Evolutionary conservation across 306 rosid genomes (phyloP).

Genomic region (Trifolium pratense): DNA sequence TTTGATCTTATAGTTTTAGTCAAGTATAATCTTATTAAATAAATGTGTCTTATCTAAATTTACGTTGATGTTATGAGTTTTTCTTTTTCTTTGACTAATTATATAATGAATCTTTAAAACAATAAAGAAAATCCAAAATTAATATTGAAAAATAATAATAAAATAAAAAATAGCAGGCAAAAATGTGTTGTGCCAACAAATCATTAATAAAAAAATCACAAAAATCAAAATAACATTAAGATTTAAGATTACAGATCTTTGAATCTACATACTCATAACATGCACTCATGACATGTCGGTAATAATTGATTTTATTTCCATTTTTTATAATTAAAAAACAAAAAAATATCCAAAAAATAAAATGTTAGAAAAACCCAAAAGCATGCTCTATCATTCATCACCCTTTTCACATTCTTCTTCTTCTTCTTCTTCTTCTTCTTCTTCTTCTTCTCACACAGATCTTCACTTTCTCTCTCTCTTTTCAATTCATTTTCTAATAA

Average conservation of each 20-base stretch:
- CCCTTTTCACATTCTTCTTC: constrained; percentile 42
- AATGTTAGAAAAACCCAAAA: constrained; percentile 47
- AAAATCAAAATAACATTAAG: constrained; percentile 50
- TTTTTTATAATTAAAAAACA: constrained; percentile 10
- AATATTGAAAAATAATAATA: not conserved
- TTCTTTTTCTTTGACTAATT: too few relatives aligned
- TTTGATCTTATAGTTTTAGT: too few relatives aligned
- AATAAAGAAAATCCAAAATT: not conserved
- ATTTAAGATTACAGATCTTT: constrained; percentile 51
- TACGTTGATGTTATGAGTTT: too few relatives aligned
- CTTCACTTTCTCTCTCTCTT: constrained; percentile 40
- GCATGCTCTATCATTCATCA: constrained; percentile 46
- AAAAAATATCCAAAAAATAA: constrained; percentile 31
- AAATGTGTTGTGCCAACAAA: constrained; percentile 43
- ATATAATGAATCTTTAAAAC: not conserved
- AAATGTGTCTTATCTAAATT: too few relatives aligned
- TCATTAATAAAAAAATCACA: constrained; percentile 33
- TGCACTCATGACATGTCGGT: constrained; percentile 71
- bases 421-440: constrained; percentile 39
- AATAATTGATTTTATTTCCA: constrained; percentile 54
- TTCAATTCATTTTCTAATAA: constrained; percentile 8
- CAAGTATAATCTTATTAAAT: too few relatives aligned
- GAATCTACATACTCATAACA: constrained; percentile 57
- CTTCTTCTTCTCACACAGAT: constrained; percentile 47
- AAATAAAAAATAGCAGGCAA: constrained; percentile 8